phyloP scores from a whole-genome alignment of 2,329 filamentous ascomycete species.

The Lecanicillium sp. region DNA sequence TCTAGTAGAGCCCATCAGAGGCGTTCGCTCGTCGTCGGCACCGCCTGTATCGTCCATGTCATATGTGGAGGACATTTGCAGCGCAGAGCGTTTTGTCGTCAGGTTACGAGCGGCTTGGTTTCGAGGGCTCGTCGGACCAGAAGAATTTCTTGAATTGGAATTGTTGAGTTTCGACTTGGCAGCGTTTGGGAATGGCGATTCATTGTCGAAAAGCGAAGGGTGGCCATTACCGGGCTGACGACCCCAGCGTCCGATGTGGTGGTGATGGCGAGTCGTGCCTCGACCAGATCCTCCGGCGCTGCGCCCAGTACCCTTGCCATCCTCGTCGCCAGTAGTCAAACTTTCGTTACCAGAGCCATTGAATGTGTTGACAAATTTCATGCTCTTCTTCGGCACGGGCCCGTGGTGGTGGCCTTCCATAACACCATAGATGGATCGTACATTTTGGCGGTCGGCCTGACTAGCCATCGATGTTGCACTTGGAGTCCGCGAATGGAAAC shows the following conservation, averaged over 20 bases:
- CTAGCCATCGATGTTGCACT: conserved; percentile 81
- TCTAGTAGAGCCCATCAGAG: conserved; percentile 58
- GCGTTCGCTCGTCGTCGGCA: conserved; percentile 82
- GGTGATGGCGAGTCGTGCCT: conserved; percentile 66
- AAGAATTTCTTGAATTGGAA: conserved; percentile 48
- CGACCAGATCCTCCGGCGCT: conserved; percentile 53
- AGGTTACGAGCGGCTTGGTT: conserved; percentile 31
- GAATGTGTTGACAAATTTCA: conserved; percentile 89
- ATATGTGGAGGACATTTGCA: conserved; percentile 56
- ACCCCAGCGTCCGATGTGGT: conserved; percentile 65
- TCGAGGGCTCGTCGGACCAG: conserved; percentile 61
- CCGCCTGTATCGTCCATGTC: conserved; percentile 73
- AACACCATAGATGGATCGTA: conserved; percentile 58
- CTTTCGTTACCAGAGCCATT: conserved; percentile 48
- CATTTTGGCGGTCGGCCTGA: conserved; percentile 51
- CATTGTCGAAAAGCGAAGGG: conserved; percentile 65
- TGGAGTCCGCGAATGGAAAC: conserved; percentile 89
- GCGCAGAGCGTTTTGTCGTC: conserved; percentile 40
- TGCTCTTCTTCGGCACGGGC: conserved; percentile 64
- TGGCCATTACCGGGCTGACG: conserved; percentile 60
- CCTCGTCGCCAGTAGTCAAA: conserved; percentile 52
- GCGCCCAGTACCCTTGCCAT: conserved; percentile 54
- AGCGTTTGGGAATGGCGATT: conserved; percentile 68
- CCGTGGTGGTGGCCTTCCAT: conserved; percentile 46
- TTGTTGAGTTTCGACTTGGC: conserved; percentile 54